Evolutionary conservation across 2,329 filamentous ascomycete species (phyloP).

Genomic region (Aspergillus proliferans): DNA sequence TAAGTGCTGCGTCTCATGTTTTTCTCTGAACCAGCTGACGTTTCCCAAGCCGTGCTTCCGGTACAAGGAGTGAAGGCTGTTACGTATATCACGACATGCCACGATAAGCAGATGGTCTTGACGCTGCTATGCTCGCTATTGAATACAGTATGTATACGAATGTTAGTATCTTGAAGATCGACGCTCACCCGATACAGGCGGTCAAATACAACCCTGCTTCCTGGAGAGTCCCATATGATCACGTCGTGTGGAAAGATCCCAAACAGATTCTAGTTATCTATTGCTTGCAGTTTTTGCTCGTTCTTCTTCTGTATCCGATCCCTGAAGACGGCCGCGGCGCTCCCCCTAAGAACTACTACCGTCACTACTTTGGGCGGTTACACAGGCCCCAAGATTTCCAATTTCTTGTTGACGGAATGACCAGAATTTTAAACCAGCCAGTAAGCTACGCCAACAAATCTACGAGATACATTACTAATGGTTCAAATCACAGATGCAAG

Average conservation of each 20-base stretch:
- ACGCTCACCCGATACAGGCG: slow-evolving; percentile 50
- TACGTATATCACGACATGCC: slow-evolving; percentile 79
- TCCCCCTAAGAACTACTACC: slow-evolving; percentile 81
- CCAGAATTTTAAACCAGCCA: slow-evolving; percentile 82
- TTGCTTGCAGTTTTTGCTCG: slow-evolving; percentile 81
- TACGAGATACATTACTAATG: slow-evolving; percentile 3
- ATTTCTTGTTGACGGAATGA: slow-evolving; percentile 93
- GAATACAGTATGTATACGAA: slow-evolving; percentile 65
- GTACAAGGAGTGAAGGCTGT: slow-evolving; percentile 76
- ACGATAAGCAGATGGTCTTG: slow-evolving; percentile 86
- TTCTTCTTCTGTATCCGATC: slow-evolving; percentile 78
- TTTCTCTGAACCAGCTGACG: slow-evolving; percentile 5
- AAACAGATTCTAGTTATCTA: slow-evolving; percentile 89
- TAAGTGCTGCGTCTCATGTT: slow-evolving; percentile 23
- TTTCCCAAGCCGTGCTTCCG: slow-evolving; percentile 56
- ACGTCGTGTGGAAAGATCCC: slow-evolving; percentile 82
- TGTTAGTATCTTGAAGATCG: background rate
- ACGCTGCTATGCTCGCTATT: slow-evolving; percentile 86
- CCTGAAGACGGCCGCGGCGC: slow-evolving; percentile 63
- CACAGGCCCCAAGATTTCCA: slow-evolving; percentile 96
- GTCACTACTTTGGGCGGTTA: slow-evolving; percentile 82
- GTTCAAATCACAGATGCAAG: slow-evolving; percentile 56
- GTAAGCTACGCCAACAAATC: slow-evolving; percentile 26
- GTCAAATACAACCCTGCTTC: slow-evolving; percentile 92
- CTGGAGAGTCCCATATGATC: slow-evolving; percentile 92